Percentiles rank a stretch among this genome's conserved stretches.
Conservation (phyloP, 495 filamentous ascomycete genomes). For the Beverwykella pulmonaria region DNA sequence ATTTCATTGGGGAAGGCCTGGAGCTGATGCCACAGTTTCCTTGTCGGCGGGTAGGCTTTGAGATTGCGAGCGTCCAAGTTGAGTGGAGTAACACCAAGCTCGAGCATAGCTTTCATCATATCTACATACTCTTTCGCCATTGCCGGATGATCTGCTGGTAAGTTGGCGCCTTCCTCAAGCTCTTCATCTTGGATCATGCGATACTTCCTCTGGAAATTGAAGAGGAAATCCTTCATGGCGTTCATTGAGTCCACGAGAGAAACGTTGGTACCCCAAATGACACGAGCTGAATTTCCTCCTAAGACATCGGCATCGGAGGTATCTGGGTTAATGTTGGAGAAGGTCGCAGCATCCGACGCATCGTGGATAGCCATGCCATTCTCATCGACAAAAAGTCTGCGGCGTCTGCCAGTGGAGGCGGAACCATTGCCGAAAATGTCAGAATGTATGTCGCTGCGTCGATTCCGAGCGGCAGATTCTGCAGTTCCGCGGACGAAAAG, state of each 20-base stretch:
- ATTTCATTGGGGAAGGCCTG: constrained; percentile 94
- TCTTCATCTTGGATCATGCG: constrained; percentile 86
- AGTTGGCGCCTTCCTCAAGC: constrained; percentile 65
- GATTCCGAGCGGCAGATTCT: constrained; percentile 51
- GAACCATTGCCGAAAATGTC: constrained; percentile 63
- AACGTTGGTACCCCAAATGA: constrained; percentile 98
- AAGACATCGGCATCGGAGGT: constrained; percentile 91
- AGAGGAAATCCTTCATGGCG: constrained; percentile 85
- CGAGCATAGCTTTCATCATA: constrained; percentile 86
- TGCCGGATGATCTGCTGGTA: constrained; percentile 57
- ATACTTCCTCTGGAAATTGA: constrained; percentile 88
- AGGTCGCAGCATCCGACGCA: constrained; percentile 77
- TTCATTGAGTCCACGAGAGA: constrained; percentile 86
- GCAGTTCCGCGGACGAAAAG: constrained; percentile 72
- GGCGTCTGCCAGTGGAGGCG: constrained; percentile 59
- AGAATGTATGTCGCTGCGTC: constrained; percentile 82
- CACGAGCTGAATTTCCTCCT: constrained; percentile 73
- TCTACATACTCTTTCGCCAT: constrained; percentile 77
- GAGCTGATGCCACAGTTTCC: constrained; percentile 93
- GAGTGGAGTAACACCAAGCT: constrained; percentile 76
- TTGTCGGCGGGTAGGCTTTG: constrained; percentile 86
- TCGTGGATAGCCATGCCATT: constrained; percentile 70
- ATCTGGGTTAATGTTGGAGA: constrained; percentile 80
- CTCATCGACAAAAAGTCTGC: constrained; percentile 79
- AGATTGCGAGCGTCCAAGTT: constrained; percentile 89